Base-by-base conservation (phyloP, 306 rosid genomes). In the Castanospermum australe region DNA sequence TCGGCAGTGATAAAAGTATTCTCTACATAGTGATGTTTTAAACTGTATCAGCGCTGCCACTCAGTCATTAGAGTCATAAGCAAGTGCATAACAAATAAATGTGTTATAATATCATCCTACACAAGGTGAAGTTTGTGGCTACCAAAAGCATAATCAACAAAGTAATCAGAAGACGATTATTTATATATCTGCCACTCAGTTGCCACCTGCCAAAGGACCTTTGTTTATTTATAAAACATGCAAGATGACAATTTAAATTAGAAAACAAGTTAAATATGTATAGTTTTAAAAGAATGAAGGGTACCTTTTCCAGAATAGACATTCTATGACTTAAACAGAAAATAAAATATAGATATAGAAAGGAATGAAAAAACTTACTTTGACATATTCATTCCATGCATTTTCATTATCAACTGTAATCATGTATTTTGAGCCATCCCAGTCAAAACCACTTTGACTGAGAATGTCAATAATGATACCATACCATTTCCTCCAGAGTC, bases 291-390 rank as follows among this genome's bases (percentile, higher is more conserved):
- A 21, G n/a, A 67, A 47, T 47, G 32, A 41, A 22, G 54, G 65
- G 73, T 33, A 94, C 97, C 93, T 85, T 91, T 42, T 81, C 81
- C 61, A 94, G 92, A 77, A 94, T 84, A 45, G 93, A 86, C 33
- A 94, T 88, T 21, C n/a, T n/a, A n/a, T n/a, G n/a, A n/a, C n/a
- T n/a, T n/a, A n/a, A n/a, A n/a, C n/a, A n/a, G n/a, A n/a, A n/a
- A n/a, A n/a, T n/a, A n/a, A n/a, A n/a, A n/a, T n/a, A n/a, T n/a
- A n/a, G n/a, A n/a, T n/a, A n/a, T n/a, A n/a, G n/a, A 28, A 28
- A 28, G 3, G 32, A 28, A 28, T 28, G 3, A 28, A 1, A 28
- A 28, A 28, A 28, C 32, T 28, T 28, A 28, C 32, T 28, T 28
- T 28, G 32, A 28, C 32, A 28, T 28, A 28, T 3, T 28, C 32